These are phyloP conservation scores for Saccharum hybrid DNA, from an alignment of 202 grass and related monocot species.

Conservation along the genomic window DNA sequence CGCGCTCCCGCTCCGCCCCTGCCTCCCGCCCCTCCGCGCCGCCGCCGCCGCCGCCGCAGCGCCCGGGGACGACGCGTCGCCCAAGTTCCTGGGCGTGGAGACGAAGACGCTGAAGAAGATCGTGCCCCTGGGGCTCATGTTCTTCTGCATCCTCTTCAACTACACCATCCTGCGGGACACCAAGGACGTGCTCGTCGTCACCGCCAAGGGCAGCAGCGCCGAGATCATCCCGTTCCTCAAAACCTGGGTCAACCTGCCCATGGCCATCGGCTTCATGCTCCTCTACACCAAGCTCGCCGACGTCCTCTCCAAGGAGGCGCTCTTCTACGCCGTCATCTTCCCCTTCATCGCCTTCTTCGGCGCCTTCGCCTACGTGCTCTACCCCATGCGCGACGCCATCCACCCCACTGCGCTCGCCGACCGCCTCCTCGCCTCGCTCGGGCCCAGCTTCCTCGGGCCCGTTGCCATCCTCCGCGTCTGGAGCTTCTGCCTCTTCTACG, in stretches of 20 bases:
- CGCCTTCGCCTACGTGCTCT: constrained; percentile 76
- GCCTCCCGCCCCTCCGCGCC: constrained; percentile 58
- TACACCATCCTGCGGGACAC: constrained; percentile 96
- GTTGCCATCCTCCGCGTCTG: constrained; percentile 93
- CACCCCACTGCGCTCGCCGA: constrained; percentile 84
- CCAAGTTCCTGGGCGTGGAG: constrained; percentile 77
- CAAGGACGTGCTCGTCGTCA: constrained; percentile 95
- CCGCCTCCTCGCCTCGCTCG: constrained; percentile 63
- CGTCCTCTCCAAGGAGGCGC: constrained; percentile 82
- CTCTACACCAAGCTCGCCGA: constrained; percentile 94
- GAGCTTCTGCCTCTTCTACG: constrained; percentile 97
- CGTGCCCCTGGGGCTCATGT: constrained; percentile 89
- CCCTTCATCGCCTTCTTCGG: constrained; percentile 97
- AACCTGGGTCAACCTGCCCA: constrained; percentile 97
- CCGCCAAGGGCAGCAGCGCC: constrained; percentile 93
- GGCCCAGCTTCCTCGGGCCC: constrained; percentile 81
- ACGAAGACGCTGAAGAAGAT: constrained; percentile 85
- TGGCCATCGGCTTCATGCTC: constrained; percentile 97
- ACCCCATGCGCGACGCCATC: constrained; percentile 81
- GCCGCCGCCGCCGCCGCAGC: constrained; percentile 25
- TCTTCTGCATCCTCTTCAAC: constrained; percentile 99
- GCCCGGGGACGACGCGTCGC: constrained; percentile 13
- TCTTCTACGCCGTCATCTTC: constrained; percentile 95
- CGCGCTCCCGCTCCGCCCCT: constrained; percentile 62
- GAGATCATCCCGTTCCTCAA: constrained; percentile 99